Conservation (phyloP, 2,329 filamentous ascomycete species). For the Davidsoniella eucalypti region DNA sequence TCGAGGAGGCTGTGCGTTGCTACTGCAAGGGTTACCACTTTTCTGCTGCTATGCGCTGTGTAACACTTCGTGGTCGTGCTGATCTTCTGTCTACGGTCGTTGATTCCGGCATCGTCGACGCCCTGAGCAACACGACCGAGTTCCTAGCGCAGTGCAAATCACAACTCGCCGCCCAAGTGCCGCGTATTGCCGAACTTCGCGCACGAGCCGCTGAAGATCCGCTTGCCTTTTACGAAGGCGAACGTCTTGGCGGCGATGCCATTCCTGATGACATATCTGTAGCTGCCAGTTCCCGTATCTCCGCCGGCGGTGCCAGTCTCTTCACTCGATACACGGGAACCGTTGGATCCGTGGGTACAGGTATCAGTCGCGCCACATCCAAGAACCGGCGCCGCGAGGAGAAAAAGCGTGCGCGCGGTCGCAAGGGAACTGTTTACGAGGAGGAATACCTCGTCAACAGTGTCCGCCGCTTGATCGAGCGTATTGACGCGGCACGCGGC, state of each 20-base stretch:
- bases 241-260: constrained; percentile 44
- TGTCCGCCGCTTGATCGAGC: constrained; percentile 65
- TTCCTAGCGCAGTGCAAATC: constrained; percentile 83
- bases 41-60: constrained; percentile 69
- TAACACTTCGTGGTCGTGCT: constrained; percentile 41
- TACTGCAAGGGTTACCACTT: constrained; percentile 82
- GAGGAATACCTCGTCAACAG: constrained; percentile 92
- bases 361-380: constrained; percentile 60
- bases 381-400: constrained; percentile 85
- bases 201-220: constrained; percentile 70
- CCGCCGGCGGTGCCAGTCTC: constrained; percentile 60
- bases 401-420: constrained; percentile 81
- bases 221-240: constrained; percentile 74
- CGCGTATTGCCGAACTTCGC: constrained; percentile 69
- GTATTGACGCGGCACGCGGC: constrained; percentile 53
- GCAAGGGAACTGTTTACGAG: constrained; percentile 95
- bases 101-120: constrained; percentile 65
- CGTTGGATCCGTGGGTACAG: constrained; percentile 52
- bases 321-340: constrained; percentile 86
- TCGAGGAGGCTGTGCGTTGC: constrained; percentile 52
- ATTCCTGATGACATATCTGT: constrained; percentile 86
- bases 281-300: constrained; percentile 63
- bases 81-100: constrained; percentile 52
- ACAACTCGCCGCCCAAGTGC: constrained; percentile 71
- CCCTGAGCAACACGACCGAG: constrained; percentile 69